A percentile compares a stretch with the other conserved stretches of the same genome.
phyloP scores from a whole-genome alignment of 345 rosid species.

The Lumnitzera racemosa region DNA sequence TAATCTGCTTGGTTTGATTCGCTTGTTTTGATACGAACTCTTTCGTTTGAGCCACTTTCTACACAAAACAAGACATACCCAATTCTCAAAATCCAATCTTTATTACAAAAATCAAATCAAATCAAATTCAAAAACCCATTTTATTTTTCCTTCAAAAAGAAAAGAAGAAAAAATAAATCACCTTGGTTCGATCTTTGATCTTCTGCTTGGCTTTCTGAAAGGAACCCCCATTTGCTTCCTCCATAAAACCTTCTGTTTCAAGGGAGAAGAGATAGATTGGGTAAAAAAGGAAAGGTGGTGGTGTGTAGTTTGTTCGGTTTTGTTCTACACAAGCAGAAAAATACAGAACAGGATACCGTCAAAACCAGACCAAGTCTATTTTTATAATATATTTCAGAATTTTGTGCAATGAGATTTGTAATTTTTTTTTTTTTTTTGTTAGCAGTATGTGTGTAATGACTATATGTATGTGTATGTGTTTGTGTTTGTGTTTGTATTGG shows the following conservation, averaged over 20 bases:
- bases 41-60: constrained; percentile 73
- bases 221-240: constrained; percentile 31
- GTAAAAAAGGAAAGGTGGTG: not conserved
- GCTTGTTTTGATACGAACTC: constrained; percentile 78
- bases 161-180: constrained; percentile 2
- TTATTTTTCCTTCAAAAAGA: not conserved
- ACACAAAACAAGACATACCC: constrained; percentile 10
- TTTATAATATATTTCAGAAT: too few species aligned
- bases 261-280: not conserved
- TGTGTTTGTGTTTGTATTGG: too few species aligned
- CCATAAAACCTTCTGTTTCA: constrained; percentile 40
- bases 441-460: too few species aligned
- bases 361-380: too few species aligned
- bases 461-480: too few species aligned
- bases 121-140: not conserved
- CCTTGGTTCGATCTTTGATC: constrained; percentile 68
- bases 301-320: not conserved
- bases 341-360: too few species aligned
- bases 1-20: constrained; percentile 65
- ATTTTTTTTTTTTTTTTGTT: too few species aligned
- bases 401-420: too few species aligned
- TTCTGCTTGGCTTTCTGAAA: constrained; percentile 28
- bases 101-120: not conserved
- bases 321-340: too few species aligned
- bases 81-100: constrained; percentile 9